These are phyloP conservation scores for Colletotrichum coccodes DNA, from an alignment of 2,329 filamentous ascomycete genomes.

Conservation along the genomic window DNA sequence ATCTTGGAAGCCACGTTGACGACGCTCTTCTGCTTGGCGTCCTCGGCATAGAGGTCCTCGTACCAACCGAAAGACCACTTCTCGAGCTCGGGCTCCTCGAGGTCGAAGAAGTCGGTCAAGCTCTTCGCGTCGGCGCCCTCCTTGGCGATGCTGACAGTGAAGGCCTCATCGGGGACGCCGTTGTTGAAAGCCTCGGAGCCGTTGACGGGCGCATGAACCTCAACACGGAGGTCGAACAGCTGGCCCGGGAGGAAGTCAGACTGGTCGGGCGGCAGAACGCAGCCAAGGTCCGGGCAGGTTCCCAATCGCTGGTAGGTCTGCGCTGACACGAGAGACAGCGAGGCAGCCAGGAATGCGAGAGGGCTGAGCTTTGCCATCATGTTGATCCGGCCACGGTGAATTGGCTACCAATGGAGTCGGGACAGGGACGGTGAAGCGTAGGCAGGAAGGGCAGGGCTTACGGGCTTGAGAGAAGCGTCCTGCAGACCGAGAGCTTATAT, in stretches of 20 bases:
- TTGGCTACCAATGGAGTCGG: constrained; percentile 22
- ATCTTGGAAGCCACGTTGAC: constrained; percentile 85
- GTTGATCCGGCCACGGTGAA: constrained; percentile 19
- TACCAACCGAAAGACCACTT: constrained; percentile 88
- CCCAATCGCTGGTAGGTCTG: constrained; percentile 71
- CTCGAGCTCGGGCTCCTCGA: constrained; percentile 82
- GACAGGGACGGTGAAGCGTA: constrained; percentile 18
- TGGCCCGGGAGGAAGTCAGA: constrained; percentile 87
- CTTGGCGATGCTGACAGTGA: constrained; percentile 80
- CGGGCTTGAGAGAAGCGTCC: constrained; percentile 8
- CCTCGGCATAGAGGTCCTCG: constrained; percentile 83
- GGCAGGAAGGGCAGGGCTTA: background rate
- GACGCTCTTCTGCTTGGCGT: constrained; percentile 73
- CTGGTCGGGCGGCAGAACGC: constrained; percentile 70
- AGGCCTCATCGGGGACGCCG: constrained; percentile 76
- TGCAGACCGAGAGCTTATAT: constrained; percentile 29
- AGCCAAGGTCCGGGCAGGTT: constrained; percentile 67
- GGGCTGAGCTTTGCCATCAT: constrained; percentile 51
- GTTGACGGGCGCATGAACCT: constrained; percentile 84
- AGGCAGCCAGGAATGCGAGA: constrained; percentile 45
- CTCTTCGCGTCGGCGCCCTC: constrained; percentile 63
- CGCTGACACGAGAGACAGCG: constrained; percentile 54
- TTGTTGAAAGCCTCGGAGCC: constrained; percentile 80
- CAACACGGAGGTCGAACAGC: constrained; percentile 84
- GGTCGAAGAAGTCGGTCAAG: constrained; percentile 74